Percentiles rank a stretch among this genome's conserved stretches.
Evolutionary conservation across 2,329 filamentous ascomycete genomes (phyloP).

Genomic region (Fusarium devonianum): DNA sequence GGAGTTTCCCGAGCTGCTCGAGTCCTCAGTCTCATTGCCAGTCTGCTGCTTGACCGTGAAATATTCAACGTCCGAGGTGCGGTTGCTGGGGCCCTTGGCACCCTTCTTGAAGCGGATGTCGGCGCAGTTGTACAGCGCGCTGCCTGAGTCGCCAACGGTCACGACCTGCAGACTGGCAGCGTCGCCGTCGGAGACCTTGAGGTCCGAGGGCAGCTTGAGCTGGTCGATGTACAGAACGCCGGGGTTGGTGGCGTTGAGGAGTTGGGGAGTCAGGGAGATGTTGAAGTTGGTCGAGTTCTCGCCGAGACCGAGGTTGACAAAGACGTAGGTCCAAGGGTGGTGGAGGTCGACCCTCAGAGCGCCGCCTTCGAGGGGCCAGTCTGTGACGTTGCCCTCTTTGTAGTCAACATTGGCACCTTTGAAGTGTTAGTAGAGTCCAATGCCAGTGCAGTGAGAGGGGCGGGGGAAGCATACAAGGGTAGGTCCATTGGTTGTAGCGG

Average conservation of each 20-base stretch:
- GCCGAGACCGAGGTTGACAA: slow-evolving; percentile 61
- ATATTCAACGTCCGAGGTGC: slow-evolving; percentile 53
- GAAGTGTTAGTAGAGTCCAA: slow-evolving; percentile 3
- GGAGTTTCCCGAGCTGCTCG: slow-evolving; percentile 21
- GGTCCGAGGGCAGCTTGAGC: slow-evolving; percentile 57
- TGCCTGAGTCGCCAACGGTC: slow-evolving; percentile 63
- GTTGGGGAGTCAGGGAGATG: slow-evolving; percentile 67
- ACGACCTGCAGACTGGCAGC: slow-evolving; percentile 74
- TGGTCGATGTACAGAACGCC: slow-evolving; percentile 72
- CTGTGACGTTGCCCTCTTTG: slow-evolving; percentile 55
- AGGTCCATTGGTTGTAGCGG: slow-evolving; percentile 57
- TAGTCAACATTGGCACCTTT: slow-evolving; percentile 58
- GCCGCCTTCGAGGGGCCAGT: slow-evolving; percentile 62
- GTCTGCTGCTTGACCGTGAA: slow-evolving; percentile 44
- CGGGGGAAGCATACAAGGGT: slow-evolving; percentile 55
- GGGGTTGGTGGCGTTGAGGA: slow-evolving; percentile 64
- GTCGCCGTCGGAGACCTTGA: slow-evolving; percentile 65
- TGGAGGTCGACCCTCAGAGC: slow-evolving; percentile 57
- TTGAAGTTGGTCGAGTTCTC: slow-evolving; percentile 69
- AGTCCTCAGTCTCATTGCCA: slow-evolving; percentile 22
- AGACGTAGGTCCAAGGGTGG: slow-evolving; percentile 61
- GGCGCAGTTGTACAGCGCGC: slow-evolving; percentile 77
- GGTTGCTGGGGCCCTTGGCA: slow-evolving; percentile 53
- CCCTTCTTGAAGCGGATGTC: slow-evolving; percentile 71
- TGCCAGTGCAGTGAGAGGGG: not conserved